Evolutionary conservation across 1,284 basidiomycete species (phyloP).

Genomic region (Ceratobasidium sp.): DNA sequence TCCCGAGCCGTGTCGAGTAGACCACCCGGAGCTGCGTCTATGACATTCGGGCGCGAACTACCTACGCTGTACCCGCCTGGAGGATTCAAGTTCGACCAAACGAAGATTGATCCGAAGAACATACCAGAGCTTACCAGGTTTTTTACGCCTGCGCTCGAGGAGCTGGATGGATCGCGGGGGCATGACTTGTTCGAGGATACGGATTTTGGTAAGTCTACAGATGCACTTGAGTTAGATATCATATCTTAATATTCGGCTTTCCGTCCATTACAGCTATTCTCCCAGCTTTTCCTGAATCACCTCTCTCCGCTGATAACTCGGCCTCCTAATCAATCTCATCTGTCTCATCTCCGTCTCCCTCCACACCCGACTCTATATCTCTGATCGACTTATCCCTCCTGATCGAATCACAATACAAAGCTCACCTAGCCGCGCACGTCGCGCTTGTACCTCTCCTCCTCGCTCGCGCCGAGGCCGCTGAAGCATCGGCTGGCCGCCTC

Average conservation of each 20-base stretch:
- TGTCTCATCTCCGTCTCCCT: background rate
- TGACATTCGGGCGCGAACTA: constrained; percentile 10
- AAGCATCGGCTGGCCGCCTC: constrained; percentile 18
- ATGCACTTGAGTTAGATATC: no score
- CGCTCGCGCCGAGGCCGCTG: constrained; percentile 29
- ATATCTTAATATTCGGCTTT: no score
- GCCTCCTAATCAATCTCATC: constrained; percentile 1
- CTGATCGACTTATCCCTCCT: constrained; percentile 21
- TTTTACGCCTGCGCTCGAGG: constrained; percentile 25
- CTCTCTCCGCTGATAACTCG: constrained; percentile 3
- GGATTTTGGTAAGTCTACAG: no score
- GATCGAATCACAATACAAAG: constrained; percentile 41
- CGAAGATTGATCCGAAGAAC: constrained; percentile 23
- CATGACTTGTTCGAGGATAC: background rate
- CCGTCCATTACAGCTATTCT: no score
- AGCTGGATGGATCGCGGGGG: background rate
- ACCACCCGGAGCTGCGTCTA: background rate
- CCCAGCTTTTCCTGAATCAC: background rate
- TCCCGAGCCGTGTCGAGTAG: constrained; percentile 20
- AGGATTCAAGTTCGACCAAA: constrained; percentile 25
- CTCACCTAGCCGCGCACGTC: constrained; percentile 34
- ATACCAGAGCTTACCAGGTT: constrained; percentile 26
- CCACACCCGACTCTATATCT: background rate
- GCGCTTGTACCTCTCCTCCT: constrained; percentile 27
- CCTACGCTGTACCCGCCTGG: constrained; percentile 38